These are phyloP conservation scores for Cadophora gregata DNA, from an alignment of 2,329 filamentous ascomycete genomes.

Conservation along the genomic window DNA sequence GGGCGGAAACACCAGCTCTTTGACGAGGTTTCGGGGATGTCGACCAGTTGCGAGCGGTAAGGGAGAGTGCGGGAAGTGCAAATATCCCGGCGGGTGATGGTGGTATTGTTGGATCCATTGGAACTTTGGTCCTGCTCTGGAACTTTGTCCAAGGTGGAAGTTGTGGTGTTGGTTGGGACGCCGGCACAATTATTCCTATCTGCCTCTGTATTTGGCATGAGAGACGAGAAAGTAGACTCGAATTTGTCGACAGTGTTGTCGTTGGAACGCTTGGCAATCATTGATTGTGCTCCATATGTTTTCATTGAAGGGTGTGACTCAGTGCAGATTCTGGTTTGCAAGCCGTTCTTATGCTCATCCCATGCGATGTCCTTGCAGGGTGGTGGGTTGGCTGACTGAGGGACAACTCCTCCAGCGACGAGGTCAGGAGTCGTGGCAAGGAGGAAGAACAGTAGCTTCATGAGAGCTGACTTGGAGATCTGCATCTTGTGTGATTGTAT, in stretches of 20 bases:
- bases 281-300: neutral
- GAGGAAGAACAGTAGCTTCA: neutral
- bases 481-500: neutral
- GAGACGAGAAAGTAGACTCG: neutral
- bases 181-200: neutral
- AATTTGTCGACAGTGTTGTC: neutral
- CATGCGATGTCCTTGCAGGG: slow-evolving; percentile 5
- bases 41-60: slow-evolving; percentile 2
- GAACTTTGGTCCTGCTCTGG: neutral
- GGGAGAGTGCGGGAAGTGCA: neutral
- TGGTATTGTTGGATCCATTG: neutral
- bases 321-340: neutral
- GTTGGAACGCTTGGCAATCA: neutral
- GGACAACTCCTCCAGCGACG: neutral
- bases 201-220: neutral
- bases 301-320: neutral
- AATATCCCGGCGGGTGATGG: neutral
- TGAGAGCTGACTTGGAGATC: neutral
- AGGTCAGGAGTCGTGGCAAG: neutral
- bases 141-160: neutral
- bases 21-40: neutral
- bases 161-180: neutral
- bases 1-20: slow-evolving; percentile 12
- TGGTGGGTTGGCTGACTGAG: neutral
- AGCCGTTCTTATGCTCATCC: neutral